Conservation (phyloP, 169 alveolate species). For the Perkinsus marinus region DNA sequence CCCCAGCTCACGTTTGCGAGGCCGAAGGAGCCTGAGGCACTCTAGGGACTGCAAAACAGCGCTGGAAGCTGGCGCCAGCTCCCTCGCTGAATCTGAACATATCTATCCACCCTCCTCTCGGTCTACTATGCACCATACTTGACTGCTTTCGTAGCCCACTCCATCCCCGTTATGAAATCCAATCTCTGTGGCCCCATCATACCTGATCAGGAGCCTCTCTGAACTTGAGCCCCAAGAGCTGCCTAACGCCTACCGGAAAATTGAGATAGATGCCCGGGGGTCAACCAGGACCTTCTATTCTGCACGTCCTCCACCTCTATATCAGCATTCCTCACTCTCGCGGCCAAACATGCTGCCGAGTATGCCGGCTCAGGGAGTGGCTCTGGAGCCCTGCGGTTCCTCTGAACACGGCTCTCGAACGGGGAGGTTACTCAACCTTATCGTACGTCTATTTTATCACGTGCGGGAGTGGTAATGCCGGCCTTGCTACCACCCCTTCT, state of each 20-base stretch:
- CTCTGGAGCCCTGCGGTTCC: neutral
- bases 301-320: neutral
- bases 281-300: neutral
- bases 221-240: too few relatives aligned
- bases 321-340: neutral
- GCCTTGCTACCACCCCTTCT: neutral
- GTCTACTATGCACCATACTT: neutral
- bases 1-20: neutral
- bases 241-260: too few relatives aligned
- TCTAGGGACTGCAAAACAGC: neutral
- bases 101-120: neutral
- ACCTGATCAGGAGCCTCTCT: too few relatives aligned
- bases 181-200: neutral
- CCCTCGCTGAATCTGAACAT: neutral
- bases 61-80: neutral
- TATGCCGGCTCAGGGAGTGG: neutral
- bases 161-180: neutral
- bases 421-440: neutral
- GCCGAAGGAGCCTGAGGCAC: neutral
- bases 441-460: neutral
- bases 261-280: neutral
- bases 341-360: neutral
- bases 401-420: neutral
- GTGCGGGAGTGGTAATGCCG: neutral
- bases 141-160: neutral